Evolutionary conservation across 1,284 basidiomycete species (phyloP), one percentile per base, ranked within the genome.

Genomic region (Ganoderma leucocontextum): DNA sequence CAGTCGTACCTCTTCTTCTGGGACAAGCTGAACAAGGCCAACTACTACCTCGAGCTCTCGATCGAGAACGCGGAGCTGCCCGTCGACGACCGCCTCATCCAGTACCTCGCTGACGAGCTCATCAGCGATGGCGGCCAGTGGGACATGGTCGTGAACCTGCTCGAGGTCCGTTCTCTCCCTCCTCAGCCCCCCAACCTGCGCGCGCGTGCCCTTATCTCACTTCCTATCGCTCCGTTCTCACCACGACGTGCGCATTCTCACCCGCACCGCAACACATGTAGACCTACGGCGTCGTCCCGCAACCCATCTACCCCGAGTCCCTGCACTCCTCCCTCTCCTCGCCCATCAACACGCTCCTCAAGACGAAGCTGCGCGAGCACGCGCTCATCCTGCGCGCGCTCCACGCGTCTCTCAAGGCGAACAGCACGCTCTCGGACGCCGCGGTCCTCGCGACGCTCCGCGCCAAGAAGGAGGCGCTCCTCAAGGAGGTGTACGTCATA

Each of bases 11-110:
- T 96, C 22, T 96, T 95, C 86, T 96, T 97, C 85, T 97, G 92
- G 85, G 95, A 97, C 82, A 97, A 97, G 82, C 87, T 98, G 62
- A 96, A 98, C 84, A 98, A 98, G 82, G 86, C 92, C 64, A 98
- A 99, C 84, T 97, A 94, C 82, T 98, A 94, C 80, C 89, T 99
- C 33, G 97, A 99, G 82, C 83, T 91, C 60, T 89, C 92, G 67
- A 94, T 99, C 73, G 86, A 97, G 80, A 87, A 95, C 58, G 90
- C 90, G 0, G 91, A 95, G 73, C 86, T 91, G 66, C 91, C 93
- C 0, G 82, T 97, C 59, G 95, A 98, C 67, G 90, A 94, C 75
- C 89, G 97, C 2, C 85, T 97, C 15, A 84, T 98, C 62, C 87
- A 85, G 60, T 92, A 92, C 82, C 87, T 98, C 62, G 88, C 93